phyloP scores from a whole-genome alignment of 257 asterid genomes.

The Nicotiana otophora region DNA sequence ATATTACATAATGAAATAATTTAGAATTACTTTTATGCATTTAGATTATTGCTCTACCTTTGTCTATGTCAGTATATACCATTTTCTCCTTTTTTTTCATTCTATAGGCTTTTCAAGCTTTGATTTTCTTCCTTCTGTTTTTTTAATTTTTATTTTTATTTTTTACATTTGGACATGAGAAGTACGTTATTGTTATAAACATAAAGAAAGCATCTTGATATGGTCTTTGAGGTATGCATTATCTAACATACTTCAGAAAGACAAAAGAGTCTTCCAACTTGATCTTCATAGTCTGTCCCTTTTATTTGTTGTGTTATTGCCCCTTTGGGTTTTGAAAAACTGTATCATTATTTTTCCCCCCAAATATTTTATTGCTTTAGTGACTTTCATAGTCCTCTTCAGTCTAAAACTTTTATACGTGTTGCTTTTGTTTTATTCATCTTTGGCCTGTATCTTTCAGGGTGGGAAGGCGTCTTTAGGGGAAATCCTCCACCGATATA shows the following conservation, averaged over 20 bases:
- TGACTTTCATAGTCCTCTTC: not conserved
- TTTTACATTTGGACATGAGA: not conserved
- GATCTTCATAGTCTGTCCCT: not conserved
- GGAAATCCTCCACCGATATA: constrained; percentile 55
- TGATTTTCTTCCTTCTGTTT: no score
- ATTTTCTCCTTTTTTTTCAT: not conserved
- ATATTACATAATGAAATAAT: not conserved
- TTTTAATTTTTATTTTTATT: not conserved
- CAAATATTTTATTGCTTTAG: not conserved
- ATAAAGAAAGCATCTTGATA: not conserved
- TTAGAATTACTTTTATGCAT: not conserved
- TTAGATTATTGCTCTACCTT: not conserved
- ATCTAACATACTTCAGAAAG: not conserved
- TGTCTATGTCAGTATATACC: not conserved
- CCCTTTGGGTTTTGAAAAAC: not conserved
- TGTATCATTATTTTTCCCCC: not conserved
- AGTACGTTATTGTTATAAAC: not conserved
- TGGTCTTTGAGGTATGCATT: not conserved
- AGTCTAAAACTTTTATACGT: not conserved
- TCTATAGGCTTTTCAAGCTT: no score
- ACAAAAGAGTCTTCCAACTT: not conserved
- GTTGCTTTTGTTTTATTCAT: not conserved
- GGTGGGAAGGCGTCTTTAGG: constrained; percentile 83
- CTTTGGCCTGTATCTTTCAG: constrained; percentile 31
- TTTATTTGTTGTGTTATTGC: not conserved